These are phyloP conservation scores for Capronia epimyces DNA, from an alignment of 2,329 filamentous ascomycete genomes.

Conservation along the genomic window DNA sequence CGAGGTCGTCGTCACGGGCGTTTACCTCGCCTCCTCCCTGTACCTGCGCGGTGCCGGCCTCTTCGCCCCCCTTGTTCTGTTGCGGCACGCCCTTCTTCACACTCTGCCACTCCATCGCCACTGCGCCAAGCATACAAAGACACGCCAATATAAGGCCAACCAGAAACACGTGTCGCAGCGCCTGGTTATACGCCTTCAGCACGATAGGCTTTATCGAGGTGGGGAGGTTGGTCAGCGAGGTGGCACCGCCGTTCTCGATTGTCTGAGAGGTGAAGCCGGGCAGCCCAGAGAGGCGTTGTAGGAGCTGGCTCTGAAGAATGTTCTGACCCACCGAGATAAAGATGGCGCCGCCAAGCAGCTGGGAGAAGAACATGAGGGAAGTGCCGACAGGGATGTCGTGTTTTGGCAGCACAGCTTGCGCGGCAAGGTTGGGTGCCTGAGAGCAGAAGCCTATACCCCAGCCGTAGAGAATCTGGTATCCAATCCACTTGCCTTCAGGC, in stretches of 20 bases:
- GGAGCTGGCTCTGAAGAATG: constrained; percentile 19
- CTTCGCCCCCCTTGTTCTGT: too few relatives aligned
- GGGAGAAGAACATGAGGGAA: constrained; percentile 19
- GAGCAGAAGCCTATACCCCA: constrained; percentile 30
- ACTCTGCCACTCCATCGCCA: constrained; percentile 25
- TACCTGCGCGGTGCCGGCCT: too few relatives aligned
- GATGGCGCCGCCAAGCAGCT: constrained; percentile 11
- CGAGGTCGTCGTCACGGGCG: too few relatives aligned
- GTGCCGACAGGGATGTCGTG: constrained; percentile 26
- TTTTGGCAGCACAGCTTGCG: constrained; percentile 25
- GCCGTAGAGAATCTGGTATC: constrained; percentile 32
- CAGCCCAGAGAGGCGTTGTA: neutral
- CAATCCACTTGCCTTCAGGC: constrained; percentile 29
- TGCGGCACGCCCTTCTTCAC: too few relatives aligned
- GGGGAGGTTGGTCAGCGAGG: constrained; percentile 7
- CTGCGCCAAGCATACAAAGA: constrained; percentile 16
- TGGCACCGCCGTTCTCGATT: constrained; percentile 14
- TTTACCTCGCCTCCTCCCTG: too few relatives aligned
- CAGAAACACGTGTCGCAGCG: constrained; percentile 12
- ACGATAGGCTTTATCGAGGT: too few relatives aligned
- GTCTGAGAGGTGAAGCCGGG: constrained; percentile 13
- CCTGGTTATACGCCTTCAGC: constrained; percentile 14
- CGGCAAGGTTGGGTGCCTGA: constrained; percentile 24
- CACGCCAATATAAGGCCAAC: constrained; percentile 19
- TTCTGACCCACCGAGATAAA: constrained; percentile 25